Percentiles rank a stretch among this genome's conserved stretches.
Evolutionary conservation across 805 yeast genomes (phyloP).

Genomic region (Kuraishia borneana): DNA sequence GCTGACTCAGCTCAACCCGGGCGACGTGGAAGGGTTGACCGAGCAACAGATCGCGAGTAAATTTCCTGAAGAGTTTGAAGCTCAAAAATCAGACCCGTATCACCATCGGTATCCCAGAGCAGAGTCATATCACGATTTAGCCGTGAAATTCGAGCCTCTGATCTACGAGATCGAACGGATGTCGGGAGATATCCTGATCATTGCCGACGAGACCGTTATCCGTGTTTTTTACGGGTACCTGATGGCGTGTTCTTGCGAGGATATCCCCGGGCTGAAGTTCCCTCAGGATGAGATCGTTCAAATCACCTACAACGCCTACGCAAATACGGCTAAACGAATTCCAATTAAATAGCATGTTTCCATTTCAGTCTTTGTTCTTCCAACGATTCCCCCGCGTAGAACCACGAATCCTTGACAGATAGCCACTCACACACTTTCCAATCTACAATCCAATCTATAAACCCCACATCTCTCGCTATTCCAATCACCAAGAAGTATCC

Average conservation of each 20-base stretch:
- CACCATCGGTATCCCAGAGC: constrained; percentile 88
- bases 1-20: constrained; percentile 82
- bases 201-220: constrained; percentile 88
- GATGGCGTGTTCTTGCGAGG: constrained; percentile 83
- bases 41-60: constrained; percentile 44
- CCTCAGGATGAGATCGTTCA: constrained; percentile 79
- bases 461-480: constrained; percentile 52
- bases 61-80: constrained; percentile 62
- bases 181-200: constrained; percentile 76
- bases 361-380: neutral
- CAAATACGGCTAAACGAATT: constrained; percentile 52
- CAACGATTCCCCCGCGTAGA: neutral
- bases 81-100: constrained; percentile 69
- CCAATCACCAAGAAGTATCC: constrained; percentile 42
- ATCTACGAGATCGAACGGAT: constrained; percentile 89
- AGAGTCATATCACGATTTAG: constrained; percentile 93
- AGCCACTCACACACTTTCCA: constrained; percentile 43
- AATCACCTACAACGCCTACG: constrained; percentile 77
- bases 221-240: constrained; percentile 88
- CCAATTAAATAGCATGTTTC: constrained; percentile 12
- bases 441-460: constrained; percentile 51
- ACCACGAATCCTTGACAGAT: constrained; percentile 49
- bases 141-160: constrained; percentile 87
- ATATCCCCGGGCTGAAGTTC: constrained; percentile 72
- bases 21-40: constrained; percentile 64